Base-by-base conservation (phyloP, 768 basidiomycete genomes). In the Albatrellus ellisii region DNA sequence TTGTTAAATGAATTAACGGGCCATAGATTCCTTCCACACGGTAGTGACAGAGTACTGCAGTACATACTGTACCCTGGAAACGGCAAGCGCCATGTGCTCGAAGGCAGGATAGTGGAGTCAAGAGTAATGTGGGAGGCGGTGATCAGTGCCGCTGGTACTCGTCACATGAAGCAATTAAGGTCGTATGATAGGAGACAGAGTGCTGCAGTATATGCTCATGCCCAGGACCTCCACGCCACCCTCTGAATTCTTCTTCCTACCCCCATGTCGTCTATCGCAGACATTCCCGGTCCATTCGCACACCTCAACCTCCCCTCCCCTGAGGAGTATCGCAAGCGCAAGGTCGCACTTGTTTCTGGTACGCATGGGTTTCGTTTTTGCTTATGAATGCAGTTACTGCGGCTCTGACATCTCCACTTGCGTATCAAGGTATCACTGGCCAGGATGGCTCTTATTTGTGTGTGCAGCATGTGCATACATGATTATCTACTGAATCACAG, bases 371-470 rank as follows among this genome's bases (percentile, higher is more conserved):
- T 40, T 43, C 26, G 24, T 15, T 17, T 39, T 38, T 35, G n/a
- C 41, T n/a, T 41, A 34, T 33, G 46, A 44, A 41, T 36, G 41
- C 20, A 41, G 36, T 47, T 44, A 10, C 45, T 39, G 39, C 46
- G 10, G 44, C 26, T 17, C 12, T 31, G 2, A 12, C 29, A 31
- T 31, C 29, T 31, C 29, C 29, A 12, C 29, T 17, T 31, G 12
- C 12, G 29, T 31, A 17, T 3, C 29, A 55, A 92, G 90, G 91
- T 59, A 86, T 95, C 61, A 92, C 91, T 47, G 91, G 91, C 27
- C 91, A 95, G 61, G 91, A 97, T 60, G 91, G 91, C 21, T 94
- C 91, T 2, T 97, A 97, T 60, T 66, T 97, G 78, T 89, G 62
- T 59, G 86, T 63, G 15, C 25, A 9, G 11, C 17, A 15, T 21